Conservation (phyloP, 768 basidiomycete genomes). For the Coprinopsis strossmayeri region DNA sequence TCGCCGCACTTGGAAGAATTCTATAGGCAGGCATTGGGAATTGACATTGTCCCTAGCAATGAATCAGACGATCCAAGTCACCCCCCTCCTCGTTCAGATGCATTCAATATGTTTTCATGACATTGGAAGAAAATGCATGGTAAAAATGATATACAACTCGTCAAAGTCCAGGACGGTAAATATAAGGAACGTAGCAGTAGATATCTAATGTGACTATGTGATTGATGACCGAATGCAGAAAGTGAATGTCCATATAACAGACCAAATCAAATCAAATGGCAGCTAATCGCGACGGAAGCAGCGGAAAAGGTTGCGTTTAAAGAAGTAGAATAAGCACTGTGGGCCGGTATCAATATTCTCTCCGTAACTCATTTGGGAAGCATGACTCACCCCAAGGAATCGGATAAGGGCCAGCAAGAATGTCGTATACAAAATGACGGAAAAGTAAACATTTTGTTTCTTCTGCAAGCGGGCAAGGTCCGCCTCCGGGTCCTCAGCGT, state of each 20-base stretch:
- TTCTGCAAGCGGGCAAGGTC: conserved; percentile 35
- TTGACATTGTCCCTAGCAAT: no score
- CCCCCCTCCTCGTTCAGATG: no score
- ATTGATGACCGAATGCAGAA: no score
- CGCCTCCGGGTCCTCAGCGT: conserved; percentile 18
- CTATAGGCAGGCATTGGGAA: no score
- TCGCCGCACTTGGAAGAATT: no score
- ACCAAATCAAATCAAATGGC: neutral
- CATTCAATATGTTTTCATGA: no score
- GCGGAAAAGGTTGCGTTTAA: conserved; percentile 78
- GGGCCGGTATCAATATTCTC: conserved; percentile 3
- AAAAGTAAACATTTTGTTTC: conserved; percentile 59
- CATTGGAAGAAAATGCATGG: no score
- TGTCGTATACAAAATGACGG: conserved; percentile 74
- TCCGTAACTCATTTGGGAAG: neutral
- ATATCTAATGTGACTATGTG: neutral
- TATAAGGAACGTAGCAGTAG: neutral
- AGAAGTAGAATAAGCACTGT: conserved; percentile 78
- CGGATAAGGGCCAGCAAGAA: conserved; percentile 67
- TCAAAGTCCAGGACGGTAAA: neutral
- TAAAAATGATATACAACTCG: no score
- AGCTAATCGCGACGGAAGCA: conserved; percentile 71
- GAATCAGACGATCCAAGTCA: no score
- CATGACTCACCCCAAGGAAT: conserved; percentile 62
- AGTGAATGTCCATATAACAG: neutral